Evolutionary conservation across 352 stramenopile species (phyloP), one percentile per base, ranked within the genome.

Genomic region (Pythium pyrilobum): DNA sequence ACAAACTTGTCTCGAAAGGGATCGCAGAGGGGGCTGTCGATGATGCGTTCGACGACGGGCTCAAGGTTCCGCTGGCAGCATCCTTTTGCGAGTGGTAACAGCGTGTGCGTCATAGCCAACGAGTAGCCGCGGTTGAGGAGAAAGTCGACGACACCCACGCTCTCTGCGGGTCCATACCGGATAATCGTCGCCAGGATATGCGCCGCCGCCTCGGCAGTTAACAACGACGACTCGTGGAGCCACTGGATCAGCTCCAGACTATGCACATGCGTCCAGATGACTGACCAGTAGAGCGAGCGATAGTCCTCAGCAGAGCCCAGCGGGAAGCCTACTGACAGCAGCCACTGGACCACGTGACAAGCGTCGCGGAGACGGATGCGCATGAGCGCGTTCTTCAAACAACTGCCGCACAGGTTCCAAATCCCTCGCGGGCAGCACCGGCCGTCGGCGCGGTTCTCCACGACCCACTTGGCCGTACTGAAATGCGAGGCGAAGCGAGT

Each of bases 1-100:
- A 39, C 24, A 31, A 55, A 46, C 5, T 46, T 25, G 36, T 55
- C 47, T 15, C 47, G 47, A 25, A 55, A 23, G 24, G 36, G 8
- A n/a, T 55, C 47, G 20, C 47, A 55, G n/a, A 55, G 47, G 16
- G 5, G 47, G 41, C 47, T 55, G 1, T 24, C 2, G 0, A 55
- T 15, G 11, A 46, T 36, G 9, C 27, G 10, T 8, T 46, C 47
- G n/a, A 55, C 18, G 28, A 46, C 1, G 11, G 47, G 16, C 27
- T 33, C 36, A n/a, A 46, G 25, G 7, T 38, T 5, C 4, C 2
- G 28, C 23, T 38, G 33, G 2, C 34, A 46, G 4, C 27, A 13
- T 9, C 25, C 33, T 18, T 18, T n/a, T 5, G 47, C 18, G 4
- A 56, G 28, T 2, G 27, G 4, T 0, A 15, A 11, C 4, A 56